Base-by-base conservation (phyloP, 371 early-diverging fungal species). In the Parasitella parasitica region DNA sequence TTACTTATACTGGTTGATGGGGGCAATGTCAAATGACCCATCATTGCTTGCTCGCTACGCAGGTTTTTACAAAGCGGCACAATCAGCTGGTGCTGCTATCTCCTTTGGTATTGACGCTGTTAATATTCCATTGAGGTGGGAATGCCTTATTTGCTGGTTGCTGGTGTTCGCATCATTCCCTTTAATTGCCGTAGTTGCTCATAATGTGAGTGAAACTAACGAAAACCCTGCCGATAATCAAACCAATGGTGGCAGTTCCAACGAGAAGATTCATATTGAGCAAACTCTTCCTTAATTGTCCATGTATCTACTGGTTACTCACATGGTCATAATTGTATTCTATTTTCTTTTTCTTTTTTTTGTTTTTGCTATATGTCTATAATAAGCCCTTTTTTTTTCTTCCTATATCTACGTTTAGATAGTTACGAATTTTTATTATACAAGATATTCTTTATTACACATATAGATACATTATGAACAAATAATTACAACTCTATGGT, bases 1-100 rank as follows among this genome's bases (percentile, higher is more conserved):
- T 28, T 85, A 84, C 64, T 78, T 86, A 37, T 89, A 91, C 80
- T 91, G 91, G 91, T 63, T 92, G 28, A 89, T 91, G 81, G 91
- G 92, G 11, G 84, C 91, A 38, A 80, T 90, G 54, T 81, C 88
- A 30, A 90, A 90, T 71, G 88, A 92, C 46, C 79, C 86, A 63
- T 68, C 78, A 59, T 61, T 80, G 30, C 78, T 91, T 26, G 82
- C 92, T 39, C 81, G 89, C 28, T 92, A 87, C 65, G 86, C 89
- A 18, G 94, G 91, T 7, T 89, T 85, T 63, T 89, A 88, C 80
- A 86, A 89, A 70, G 86, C 85, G 39, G 73, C 82, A 48, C 89
- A 87, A 72, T 82, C 84, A n/a, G 77, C 75, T 37, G 77, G 77
- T 57, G 74, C 72, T 9, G 77, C 75, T 28, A 58, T 64, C 12